A percentile compares a stretch with the other conserved stretches of the same genome.
Conservation (phyloP, 306 rosid species). For the Trifolium dubium region DNA sequence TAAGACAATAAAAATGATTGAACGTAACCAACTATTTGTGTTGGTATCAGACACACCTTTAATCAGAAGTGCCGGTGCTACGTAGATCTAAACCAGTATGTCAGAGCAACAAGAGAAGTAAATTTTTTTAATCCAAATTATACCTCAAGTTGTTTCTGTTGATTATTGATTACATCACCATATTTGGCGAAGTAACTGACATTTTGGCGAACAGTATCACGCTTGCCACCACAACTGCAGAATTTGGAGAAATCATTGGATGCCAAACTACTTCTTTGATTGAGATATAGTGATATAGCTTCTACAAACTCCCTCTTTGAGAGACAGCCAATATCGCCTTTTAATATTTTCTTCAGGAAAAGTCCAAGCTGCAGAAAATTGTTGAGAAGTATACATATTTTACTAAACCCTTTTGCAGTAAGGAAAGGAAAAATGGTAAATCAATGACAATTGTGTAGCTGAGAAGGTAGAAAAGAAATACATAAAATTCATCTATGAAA, state of each 20-base stretch:
- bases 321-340: constrained; percentile 60
- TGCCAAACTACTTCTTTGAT: constrained; percentile 68
- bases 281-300: constrained; percentile 73
- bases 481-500: constrained; percentile 11
- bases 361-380: constrained; percentile 72
- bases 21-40: neutral
- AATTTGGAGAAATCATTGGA: constrained; percentile 81
- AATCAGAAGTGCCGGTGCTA: neutral
- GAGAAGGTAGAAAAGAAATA: constrained; percentile 4
- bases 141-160: constrained; percentile 84
- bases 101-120: constrained; percentile 7
- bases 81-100: constrained; percentile 17
- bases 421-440: constrained; percentile 10
- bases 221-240: constrained; percentile 82
- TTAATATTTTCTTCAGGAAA: constrained; percentile 84
- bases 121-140: neutral
- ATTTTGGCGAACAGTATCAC: constrained; percentile 47
- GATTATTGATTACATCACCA: constrained; percentile 57
- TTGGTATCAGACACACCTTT: neutral
- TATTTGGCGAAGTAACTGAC: constrained; percentile 52
- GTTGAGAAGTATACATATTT: constrained; percentile 15
- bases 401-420: neutral
- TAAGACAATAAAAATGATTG: neutral
- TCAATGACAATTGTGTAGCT: neutral
- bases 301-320: constrained; percentile 79